A percentile compares a stretch with the other conserved stretches of the same genome.
Evolutionary conservation across 1,284 basidiomycete genomes (phyloP).

Genomic region (Moesziomyces globuligerus): DNA sequence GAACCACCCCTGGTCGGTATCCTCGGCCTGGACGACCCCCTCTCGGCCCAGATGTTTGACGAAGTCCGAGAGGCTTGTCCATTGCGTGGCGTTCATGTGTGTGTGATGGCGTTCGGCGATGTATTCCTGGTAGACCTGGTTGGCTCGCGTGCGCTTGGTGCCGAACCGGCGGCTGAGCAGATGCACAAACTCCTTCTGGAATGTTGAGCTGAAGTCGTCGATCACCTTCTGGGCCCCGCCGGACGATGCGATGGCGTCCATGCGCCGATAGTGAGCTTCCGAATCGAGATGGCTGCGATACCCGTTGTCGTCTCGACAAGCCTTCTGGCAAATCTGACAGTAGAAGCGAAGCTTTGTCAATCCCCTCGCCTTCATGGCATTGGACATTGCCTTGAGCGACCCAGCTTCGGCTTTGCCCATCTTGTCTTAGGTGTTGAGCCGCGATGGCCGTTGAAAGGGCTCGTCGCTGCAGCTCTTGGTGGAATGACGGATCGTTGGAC

Average conservation of each 20-base stretch:
- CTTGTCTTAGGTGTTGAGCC: background rate
- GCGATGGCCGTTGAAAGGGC: too few species aligned
- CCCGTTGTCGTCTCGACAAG: constrained; percentile 65
- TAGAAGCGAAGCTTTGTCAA: constrained; percentile 67
- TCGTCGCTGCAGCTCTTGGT: too few species aligned
- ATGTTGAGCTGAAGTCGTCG: constrained; percentile 85
- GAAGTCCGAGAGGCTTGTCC: constrained; percentile 96
- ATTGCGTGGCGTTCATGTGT: constrained; percentile 98
- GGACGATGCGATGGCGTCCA: constrained; percentile 78
- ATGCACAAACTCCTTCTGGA: constrained; percentile 90
- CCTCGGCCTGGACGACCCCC: constrained; percentile 91
- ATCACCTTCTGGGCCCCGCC: constrained; percentile 83
- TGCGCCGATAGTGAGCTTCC: constrained; percentile 90
- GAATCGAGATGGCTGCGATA: constrained; percentile 76
- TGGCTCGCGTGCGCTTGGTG: constrained; percentile 72
- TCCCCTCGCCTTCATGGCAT: constrained; percentile 66
- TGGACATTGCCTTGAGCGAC: constrained; percentile 62
- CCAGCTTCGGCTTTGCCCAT: constrained; percentile 44
- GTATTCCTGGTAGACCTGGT: constrained; percentile 97
- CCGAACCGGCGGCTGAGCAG: constrained; percentile 77
- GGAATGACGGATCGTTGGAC: too few species aligned
- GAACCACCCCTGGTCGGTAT: constrained; percentile 97
- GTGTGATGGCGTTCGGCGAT: constrained; percentile 93
- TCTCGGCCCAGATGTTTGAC: constrained; percentile 86
- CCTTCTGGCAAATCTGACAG: constrained; percentile 65